Base-by-base conservation (phyloP, 1,284 basidiomycete genomes). In the Tilletia caries region DNA sequence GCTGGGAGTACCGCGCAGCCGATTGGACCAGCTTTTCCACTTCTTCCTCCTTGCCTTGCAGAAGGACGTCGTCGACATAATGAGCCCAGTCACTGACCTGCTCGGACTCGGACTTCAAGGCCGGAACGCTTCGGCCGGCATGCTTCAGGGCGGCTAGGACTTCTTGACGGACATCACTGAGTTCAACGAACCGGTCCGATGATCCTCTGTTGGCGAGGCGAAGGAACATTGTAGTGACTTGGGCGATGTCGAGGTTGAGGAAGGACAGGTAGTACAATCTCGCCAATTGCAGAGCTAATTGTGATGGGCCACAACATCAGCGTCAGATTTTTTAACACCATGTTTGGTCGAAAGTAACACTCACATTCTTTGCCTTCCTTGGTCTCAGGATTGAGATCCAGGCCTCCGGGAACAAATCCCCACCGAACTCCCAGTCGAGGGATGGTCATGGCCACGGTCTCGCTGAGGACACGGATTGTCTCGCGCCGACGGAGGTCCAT, bases 391-490 rank as follows among this genome's bases (percentile, higher is more conserved):
- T n/a, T 29, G 23, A 65, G 6, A 23, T 79, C 78, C 13, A 79
- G 60, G 1, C 74, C 77, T 2, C 72, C 75, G n/a, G 78, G 77
- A 0, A 80, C 76, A 23, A 80, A 58, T 3, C 78, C 78, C 78
- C 78, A 80, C 25, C 72, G 78, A 67, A 80, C 25, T 1, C 75
- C 76, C 12, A 80, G 70, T 15, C 76, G 72, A 15, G 72, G 72
- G 3, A 75, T 60, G 54, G 70, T 74, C 44, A 70, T 74, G 1
- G 67, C 65, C 46, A 79, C 73, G n/a, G 67, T 75, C 27, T 79
- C 79, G 3, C 75, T 68, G 20, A 79, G 46, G 67, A 79, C 78
- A 5, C 76, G 65, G 41, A 75, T 74, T 18, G 68, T 72, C 46
- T 77, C 75, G 13, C 68, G 69, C 48, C 72, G 68, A 15, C 68